phyloP scores from a whole-genome alignment of 2,329 filamentous ascomycete genomes.

The Colletotrichum agaves region DNA sequence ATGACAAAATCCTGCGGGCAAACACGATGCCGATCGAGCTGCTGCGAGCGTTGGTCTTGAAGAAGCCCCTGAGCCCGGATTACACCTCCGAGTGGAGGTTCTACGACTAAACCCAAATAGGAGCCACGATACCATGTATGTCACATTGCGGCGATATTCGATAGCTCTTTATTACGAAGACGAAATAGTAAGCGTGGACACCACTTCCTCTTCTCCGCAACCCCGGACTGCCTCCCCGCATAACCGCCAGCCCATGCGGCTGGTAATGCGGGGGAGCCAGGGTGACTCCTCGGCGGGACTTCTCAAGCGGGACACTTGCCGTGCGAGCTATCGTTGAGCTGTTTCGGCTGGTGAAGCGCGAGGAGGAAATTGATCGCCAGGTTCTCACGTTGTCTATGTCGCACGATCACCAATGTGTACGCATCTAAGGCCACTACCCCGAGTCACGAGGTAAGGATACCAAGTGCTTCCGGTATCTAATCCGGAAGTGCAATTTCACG shows the following conservation, averaged over 20 bases:
- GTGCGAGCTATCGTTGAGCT: too few species aligned
- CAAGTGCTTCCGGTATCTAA: too few species aligned
- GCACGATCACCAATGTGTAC: too few species aligned
- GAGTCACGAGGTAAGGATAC: too few species aligned
- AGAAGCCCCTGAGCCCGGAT: slow-evolving; percentile 52
- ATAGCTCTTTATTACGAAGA: neutral
- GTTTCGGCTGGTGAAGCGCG: too few species aligned
- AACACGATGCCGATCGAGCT: slow-evolving; percentile 67
- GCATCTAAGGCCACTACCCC: too few species aligned
- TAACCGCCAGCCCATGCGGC: neutral
- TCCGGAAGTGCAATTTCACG: too few species aligned
- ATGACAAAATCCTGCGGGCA: slow-evolving; percentile 61
- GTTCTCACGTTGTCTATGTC: too few species aligned
- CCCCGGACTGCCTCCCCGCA: slow-evolving; percentile 8
- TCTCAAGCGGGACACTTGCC: slow-evolving; percentile 4
- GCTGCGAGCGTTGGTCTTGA: slow-evolving; percentile 58
- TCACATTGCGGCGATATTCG: neutral
- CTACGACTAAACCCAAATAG: slow-evolving; percentile 45
- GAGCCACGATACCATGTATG: neutral
- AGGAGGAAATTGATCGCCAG: too few species aligned
- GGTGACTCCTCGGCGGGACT: slow-evolving; percentile 5
- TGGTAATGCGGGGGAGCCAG: slow-evolving; percentile 7
- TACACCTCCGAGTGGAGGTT: slow-evolving; percentile 63
- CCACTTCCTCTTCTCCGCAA: neutral
- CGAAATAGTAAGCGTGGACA: neutral